A percentile compares a stretch with the other conserved stretches of the same genome.
Evolutionary conservation across 345 rosid species (phyloP).

Genomic region (Cardamine resedifolia): DNA sequence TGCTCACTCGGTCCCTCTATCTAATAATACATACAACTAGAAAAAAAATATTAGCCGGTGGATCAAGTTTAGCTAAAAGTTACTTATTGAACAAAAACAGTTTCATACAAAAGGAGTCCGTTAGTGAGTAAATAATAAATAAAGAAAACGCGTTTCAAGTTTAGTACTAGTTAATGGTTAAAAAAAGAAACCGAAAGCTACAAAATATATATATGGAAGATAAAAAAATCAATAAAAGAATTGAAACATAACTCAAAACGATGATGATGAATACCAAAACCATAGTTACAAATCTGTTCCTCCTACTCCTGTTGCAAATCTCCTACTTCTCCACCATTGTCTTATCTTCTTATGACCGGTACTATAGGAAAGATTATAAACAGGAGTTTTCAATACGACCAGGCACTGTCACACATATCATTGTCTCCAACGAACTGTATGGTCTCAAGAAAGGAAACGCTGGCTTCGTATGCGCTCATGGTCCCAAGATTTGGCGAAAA

Average conservation of each 20-base stretch:
- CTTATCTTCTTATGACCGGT: too few relatives aligned
- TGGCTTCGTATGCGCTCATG: slow-evolving; percentile 32
- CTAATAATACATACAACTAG: background rate
- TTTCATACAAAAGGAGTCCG: slow-evolving; percentile 4
- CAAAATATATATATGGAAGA: background rate
- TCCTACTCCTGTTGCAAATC: slow-evolving; percentile 22
- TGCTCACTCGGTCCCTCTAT: background rate
- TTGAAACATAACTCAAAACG: background rate
- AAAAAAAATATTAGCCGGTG: background rate
- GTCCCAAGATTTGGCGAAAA: slow-evolving; percentile 30
- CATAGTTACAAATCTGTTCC: slow-evolving; percentile 10
- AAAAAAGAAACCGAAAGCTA: background rate
- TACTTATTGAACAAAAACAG: slow-evolving; percentile 1
- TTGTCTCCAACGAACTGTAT: slow-evolving; percentile 27
- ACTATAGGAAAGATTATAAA: background rate
- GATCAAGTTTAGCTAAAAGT: background rate
- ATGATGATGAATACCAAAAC: slow-evolving; percentile 22
- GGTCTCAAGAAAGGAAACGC: slow-evolving; percentile 33
- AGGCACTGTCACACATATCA: slow-evolving; percentile 15
- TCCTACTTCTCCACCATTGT: background rate
- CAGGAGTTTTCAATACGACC: slow-evolving; percentile 5
- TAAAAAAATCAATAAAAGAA: background rate
- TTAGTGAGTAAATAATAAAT: slow-evolving; percentile 1
- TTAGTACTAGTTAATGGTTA: slow-evolving; percentile 1
- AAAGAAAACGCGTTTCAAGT: slow-evolving; percentile 6